Evolutionary conservation across 1,139 yeast species (phyloP), one percentile per base, ranked within the genome.

Genomic region (Lodderomyces pseudojiufengensis): DNA sequence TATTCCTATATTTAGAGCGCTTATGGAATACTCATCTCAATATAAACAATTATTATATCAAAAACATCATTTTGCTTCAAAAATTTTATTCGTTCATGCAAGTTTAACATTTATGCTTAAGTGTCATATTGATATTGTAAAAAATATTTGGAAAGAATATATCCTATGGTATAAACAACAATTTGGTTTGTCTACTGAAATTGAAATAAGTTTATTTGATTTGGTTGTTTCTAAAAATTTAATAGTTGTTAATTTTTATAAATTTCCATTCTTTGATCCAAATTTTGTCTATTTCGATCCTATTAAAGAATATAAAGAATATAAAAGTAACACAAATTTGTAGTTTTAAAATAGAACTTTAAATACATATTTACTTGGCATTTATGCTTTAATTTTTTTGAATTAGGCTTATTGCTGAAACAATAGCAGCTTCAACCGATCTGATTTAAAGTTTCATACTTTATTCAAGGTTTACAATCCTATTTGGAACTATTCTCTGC

Each of bases 61-160:
- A 2, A 43, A 50, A 28, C 43, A 61, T 39, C 48, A 41, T 18
- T 52, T 52, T 38, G 61, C 65, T 0, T 40, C 62, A 9, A 47
- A 60, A 21, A 10, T 63, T 2, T 40, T 64, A 21, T 61, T 41
- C 34, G 43, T 48, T 3, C 62, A 51, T 38, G 32, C 57, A 3
- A 42, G 52, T 22, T 38, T 62, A 6, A 41, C 47, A 25, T 35
- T 48, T 9, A 38, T 56, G 34, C 43, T 50, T 12, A 42, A 56
- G 11, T 58, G 60, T 32, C 52, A 49, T 32, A 32, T 61, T 7
- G 48, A 44, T 37, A 36, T 37, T 7, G 34, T 45, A 2, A 29
- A 39, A 7, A 59, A 53, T 33, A 42, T 61, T 27, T 64, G 67
- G 65, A 25, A 43, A 11, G 64, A 61, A 27, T 63, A 40, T 37